A percentile compares a stretch with the other conserved stretches of the same genome.
Evolutionary conservation across 305 asterid species (phyloP).

Genomic region (Striga hermonthica): DNA sequence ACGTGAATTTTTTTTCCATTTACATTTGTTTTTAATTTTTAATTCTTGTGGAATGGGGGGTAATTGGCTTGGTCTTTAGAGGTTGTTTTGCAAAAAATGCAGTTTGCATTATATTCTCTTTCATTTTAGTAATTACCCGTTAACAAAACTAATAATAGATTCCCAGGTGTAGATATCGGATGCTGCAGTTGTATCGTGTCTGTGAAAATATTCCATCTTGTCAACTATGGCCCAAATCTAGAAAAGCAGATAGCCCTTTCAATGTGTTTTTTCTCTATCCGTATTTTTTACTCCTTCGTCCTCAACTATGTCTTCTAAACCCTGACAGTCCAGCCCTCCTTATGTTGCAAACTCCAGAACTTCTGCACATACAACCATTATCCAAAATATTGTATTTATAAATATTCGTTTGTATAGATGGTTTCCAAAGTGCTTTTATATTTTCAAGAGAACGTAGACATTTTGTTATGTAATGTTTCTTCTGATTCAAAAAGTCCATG

Average conservation of each 20-base stretch:
- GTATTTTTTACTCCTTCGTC: conserved; percentile 1
- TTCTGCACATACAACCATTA: background rate
- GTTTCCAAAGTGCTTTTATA: conserved; percentile 1
- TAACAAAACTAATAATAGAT: background rate
- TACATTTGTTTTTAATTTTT: background rate
- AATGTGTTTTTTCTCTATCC: background rate
- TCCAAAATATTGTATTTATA: background rate
- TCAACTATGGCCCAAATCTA: background rate
- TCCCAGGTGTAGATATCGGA: background rate
- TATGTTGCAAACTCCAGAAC: background rate
- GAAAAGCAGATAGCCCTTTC: background rate
- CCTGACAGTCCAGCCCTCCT: background rate
- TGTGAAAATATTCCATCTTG: background rate
- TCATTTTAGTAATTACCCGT: conserved; percentile 1
- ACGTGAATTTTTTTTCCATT: background rate
- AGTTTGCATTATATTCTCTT: background rate
- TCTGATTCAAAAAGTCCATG: conserved; percentile 5
- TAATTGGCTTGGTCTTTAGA: background rate
- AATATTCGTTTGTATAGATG: background rate
- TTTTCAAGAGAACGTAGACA: background rate
- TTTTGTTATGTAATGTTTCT: background rate
- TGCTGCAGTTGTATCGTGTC: background rate
- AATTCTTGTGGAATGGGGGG: background rate
- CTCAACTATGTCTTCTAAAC: conserved; percentile 10
- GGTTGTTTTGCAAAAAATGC: conserved; percentile 1